These are phyloP conservation scores for Leucogyrophana mollusca DNA, from an alignment of 768 basidiomycete species.

Conservation along the genomic window DNA sequence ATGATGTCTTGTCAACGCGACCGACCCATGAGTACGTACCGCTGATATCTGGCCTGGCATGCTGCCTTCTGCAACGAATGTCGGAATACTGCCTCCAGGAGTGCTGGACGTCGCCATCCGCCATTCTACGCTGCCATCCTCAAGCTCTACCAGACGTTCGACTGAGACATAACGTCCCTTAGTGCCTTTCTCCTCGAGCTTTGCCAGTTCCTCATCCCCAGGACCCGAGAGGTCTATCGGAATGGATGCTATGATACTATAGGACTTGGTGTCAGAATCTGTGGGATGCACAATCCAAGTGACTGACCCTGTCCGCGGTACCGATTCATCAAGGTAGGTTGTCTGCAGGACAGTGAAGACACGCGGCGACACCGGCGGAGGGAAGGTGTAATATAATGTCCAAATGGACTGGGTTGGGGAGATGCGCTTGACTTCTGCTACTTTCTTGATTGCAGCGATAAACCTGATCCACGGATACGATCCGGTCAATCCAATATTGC, in stretches of 20 bases:
- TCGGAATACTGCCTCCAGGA: slow-evolving; percentile 68
- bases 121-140: slow-evolving; percentile 70
- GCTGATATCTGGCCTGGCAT: slow-evolving; percentile 64
- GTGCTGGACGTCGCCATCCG: slow-evolving; percentile 77
- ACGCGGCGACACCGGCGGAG: slow-evolving; percentile 67
- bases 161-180: slow-evolving; percentile 70
- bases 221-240: slow-evolving; percentile 60
- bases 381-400: slow-evolving; percentile 72
- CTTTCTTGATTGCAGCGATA: slow-evolving; percentile 63
- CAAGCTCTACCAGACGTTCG: slow-evolving; percentile 62
- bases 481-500: background rate
- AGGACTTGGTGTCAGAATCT: background rate
- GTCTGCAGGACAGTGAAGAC: slow-evolving; percentile 76
- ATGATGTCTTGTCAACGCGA: background rate
- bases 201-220: slow-evolving; percentile 53
- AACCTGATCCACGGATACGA: slow-evolving; percentile 42
- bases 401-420: slow-evolving; percentile 67
- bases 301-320: slow-evolving; percentile 61
- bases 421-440: slow-evolving; percentile 57
- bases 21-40: slow-evolving; percentile 34
- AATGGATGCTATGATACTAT: slow-evolving; percentile 51
- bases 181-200: slow-evolving; percentile 61
- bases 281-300: background rate
- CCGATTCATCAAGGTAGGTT: slow-evolving; percentile 45
- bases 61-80: slow-evolving; percentile 57